phyloP scores from a whole-genome alignment of 2,329 filamentous ascomycete species.

The Paecilomyces variotii region DNA sequence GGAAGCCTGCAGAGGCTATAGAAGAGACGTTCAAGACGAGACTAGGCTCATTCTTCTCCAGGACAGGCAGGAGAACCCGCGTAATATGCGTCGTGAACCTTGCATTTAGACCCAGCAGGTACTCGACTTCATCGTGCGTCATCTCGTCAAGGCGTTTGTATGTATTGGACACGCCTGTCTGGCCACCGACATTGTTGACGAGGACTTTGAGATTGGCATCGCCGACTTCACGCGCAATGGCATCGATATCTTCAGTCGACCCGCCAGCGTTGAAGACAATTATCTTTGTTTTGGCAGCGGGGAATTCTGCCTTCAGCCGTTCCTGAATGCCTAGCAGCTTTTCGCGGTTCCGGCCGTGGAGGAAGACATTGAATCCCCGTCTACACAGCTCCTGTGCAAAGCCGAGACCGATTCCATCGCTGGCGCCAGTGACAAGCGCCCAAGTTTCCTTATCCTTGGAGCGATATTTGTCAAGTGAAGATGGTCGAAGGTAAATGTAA shows the following conservation, averaged over 20 bases:
- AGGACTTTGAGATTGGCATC: slow-evolving; percentile 44
- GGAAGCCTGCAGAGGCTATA: slow-evolving; percentile 38
- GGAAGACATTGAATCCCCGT: slow-evolving; percentile 48
- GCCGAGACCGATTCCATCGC: slow-evolving; percentile 47
- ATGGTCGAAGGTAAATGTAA: slow-evolving; percentile 12
- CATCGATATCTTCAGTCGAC: slow-evolving; percentile 12
- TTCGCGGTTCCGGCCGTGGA: slow-evolving; percentile 47
- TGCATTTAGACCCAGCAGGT: slow-evolving; percentile 41
- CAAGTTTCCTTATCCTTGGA: slow-evolving; percentile 23
- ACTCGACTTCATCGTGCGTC: slow-evolving; percentile 30
- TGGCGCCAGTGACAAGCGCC: slow-evolving; percentile 47
- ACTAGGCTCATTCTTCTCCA: slow-evolving; percentile 34
- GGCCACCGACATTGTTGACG: slow-evolving; percentile 51
- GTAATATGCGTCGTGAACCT: slow-evolving; percentile 46
- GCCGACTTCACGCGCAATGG: slow-evolving; percentile 21
- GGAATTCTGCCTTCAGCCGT: slow-evolving; percentile 34
- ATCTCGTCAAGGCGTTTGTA: slow-evolving; percentile 32
- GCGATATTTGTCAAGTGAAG: slow-evolving; percentile 9
- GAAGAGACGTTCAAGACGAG: slow-evolving; percentile 48
- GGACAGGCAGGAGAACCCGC: slow-evolving; percentile 36
- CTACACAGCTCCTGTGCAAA: slow-evolving; percentile 45
- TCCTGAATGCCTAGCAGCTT: slow-evolving; percentile 41
- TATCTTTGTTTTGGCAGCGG: slow-evolving; percentile 30
- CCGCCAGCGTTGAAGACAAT: slow-evolving; percentile 40
- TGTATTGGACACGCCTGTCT: slow-evolving; percentile 11